These are phyloP conservation scores for Aspergillus campestris DNA, from an alignment of 495 filamentous ascomycete genomes.

Conservation along the genomic window DNA sequence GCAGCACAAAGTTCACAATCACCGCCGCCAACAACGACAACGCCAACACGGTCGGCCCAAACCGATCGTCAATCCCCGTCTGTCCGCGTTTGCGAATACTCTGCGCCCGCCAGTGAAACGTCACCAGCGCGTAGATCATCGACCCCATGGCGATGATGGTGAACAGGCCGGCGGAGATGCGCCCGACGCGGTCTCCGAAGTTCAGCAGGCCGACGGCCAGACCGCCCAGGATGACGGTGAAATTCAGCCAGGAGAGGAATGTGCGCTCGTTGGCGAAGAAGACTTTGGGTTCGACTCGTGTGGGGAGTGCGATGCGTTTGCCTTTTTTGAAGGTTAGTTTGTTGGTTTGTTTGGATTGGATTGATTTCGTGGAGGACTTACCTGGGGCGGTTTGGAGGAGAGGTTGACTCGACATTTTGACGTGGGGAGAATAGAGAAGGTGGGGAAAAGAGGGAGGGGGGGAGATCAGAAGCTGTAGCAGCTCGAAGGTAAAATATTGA, in stretches of 20 bases:
- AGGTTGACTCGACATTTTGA: constrained; percentile 85
- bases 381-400: constrained; percentile 81
- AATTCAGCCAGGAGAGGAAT: constrained; percentile 98
- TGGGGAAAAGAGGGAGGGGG: neutral
- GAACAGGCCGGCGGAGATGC: constrained; percentile 87
- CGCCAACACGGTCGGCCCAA: constrained; percentile 83
- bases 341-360: neutral
- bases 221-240: constrained; percentile 94
- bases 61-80: constrained; percentile 91
- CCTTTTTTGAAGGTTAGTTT: constrained; percentile 38
- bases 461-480: neutral
- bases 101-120: constrained; percentile 94
- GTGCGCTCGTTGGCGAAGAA: constrained; percentile 99
- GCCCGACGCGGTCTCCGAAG: constrained; percentile 89
- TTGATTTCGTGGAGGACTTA: constrained; percentile 9
- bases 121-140: constrained; percentile 91
- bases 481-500: too few species aligned
- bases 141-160: constrained; percentile 89
- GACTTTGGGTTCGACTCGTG: constrained; percentile 97
- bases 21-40: constrained; percentile 78
- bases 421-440: neutral
- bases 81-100: constrained; percentile 86
- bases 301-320: constrained; percentile 97
- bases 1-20: constrained; percentile 86
- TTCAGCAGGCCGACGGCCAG: constrained; percentile 94